phyloP scores from a whole-genome alignment of 495 filamentous ascomycete genomes.

The Cudoniella acicularis region DNA sequence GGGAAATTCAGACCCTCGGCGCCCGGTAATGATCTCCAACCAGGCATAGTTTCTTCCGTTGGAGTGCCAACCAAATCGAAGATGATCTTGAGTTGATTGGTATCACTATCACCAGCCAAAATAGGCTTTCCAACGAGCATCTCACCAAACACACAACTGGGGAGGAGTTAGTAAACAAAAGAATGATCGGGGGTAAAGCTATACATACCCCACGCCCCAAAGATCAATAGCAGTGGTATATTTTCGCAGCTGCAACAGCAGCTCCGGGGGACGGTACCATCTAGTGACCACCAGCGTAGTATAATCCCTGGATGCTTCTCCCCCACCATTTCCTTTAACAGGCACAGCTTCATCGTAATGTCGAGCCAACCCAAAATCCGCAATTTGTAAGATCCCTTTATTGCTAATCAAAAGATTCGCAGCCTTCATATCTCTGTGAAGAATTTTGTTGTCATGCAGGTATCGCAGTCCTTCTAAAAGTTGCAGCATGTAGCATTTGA shows the following conservation, averaged over 20 bases:
- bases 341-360: constrained; percentile 88
- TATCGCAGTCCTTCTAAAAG: constrained; percentile 86
- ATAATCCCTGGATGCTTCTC: constrained; percentile 85
- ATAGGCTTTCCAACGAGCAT: constrained; percentile 97
- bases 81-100: constrained; percentile 85
- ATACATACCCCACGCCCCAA: constrained; percentile 88
- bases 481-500: constrained; percentile 97
- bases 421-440: constrained; percentile 98
- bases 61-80: constrained; percentile 93
- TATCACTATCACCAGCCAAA: constrained; percentile 81
- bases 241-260: constrained; percentile 76
- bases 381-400: constrained; percentile 88
- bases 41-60: constrained; percentile 89
- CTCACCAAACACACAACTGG: constrained; percentile 92
- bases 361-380: constrained; percentile 92
- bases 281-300: constrained; percentile 92
- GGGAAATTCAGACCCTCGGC: constrained; percentile 70
- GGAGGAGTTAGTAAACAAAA: constrained; percentile 29
- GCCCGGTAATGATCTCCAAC: constrained; percentile 76
- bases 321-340: constrained; percentile 72
- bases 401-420: constrained; percentile 98
- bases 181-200: too few relatives aligned
- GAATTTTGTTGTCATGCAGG: constrained; percentile 82
- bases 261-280: constrained; percentile 95
- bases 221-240: constrained; percentile 97